These are phyloP conservation scores for Candida broadrunensis DNA, from an alignment of 805 yeast genomes.

Conservation along the genomic window DNA sequence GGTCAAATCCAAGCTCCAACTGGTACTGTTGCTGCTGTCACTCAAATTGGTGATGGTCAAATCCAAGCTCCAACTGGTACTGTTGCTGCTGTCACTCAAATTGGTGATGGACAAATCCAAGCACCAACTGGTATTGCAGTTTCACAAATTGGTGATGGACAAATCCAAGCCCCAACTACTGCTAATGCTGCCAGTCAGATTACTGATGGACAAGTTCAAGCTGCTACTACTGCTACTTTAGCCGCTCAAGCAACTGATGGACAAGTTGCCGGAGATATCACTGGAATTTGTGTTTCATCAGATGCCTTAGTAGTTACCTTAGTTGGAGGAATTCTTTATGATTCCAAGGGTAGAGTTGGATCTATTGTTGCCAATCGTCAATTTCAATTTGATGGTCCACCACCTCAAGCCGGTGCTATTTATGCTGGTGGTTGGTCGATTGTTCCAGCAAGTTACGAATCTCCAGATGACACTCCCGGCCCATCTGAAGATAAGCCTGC, in stretches of 20 bases:
- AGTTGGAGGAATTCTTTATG: slow-evolving; percentile 25
- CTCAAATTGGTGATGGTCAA: slow-evolving; percentile 32
- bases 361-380: slow-evolving; percentile 57
- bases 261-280: slow-evolving; percentile 29
- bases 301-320: slow-evolving; percentile 18
- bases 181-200: slow-evolving; percentile 25
- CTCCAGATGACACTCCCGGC: neutral
- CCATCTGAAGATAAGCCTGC: neutral
- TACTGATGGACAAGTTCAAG: slow-evolving; percentile 35
- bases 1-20: slow-evolving; percentile 39
- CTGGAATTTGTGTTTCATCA: slow-evolving; percentile 20
- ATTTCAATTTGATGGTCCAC: slow-evolving; percentile 77
- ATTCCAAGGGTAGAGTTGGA: slow-evolving; percentile 41
- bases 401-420: slow-evolving; percentile 77
- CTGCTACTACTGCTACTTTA: slow-evolving; percentile 22
- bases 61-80: slow-evolving; percentile 25
- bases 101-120: slow-evolving; percentile 33
- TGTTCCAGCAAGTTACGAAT: slow-evolving; percentile 10
- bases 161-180: slow-evolving; percentile 30
- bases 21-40: slow-evolving; percentile 27
- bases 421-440: slow-evolving; percentile 65
- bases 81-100: slow-evolving; percentile 26
- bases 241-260: slow-evolving; percentile 27
- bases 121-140: slow-evolving; percentile 16
- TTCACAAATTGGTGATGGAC: slow-evolving; percentile 44